Conservation (phyloP, 371 early-diverging fungal species). For the Apophysomyces variabilis region DNA sequence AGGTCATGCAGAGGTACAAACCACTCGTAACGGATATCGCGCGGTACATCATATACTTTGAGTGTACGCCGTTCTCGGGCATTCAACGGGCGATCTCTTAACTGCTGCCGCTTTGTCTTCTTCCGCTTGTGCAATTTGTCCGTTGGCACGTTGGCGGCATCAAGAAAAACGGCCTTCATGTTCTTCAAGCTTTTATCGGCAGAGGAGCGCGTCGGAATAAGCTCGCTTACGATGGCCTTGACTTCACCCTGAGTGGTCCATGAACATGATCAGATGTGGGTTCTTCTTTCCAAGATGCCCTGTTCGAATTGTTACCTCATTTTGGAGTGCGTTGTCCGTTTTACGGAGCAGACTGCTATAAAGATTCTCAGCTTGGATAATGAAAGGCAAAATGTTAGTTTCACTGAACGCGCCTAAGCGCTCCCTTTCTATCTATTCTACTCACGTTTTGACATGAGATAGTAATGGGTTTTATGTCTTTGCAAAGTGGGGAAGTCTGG, state of each 20-base stretch:
- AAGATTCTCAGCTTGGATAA: conserved; percentile 1
- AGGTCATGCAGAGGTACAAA: conserved; percentile 79
- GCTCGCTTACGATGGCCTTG: conserved; percentile 14
- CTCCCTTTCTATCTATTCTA: not conserved
- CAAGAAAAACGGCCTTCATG: conserved; percentile 19
- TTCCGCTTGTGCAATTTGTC: conserved; percentile 15
- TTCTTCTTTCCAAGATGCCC: no score
- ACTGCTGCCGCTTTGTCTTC: conserved; percentile 7
- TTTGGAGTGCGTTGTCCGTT: not conserved
- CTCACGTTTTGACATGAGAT: no score
- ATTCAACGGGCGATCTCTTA: conserved; percentile 53
- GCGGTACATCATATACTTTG: conserved; percentile 70
- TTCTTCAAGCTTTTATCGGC: conserved; percentile 13
- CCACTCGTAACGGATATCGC: conserved; percentile 56
- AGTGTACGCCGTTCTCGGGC: conserved; percentile 64
- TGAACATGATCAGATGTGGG: not conserved
- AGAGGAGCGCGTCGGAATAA: conserved; percentile 5
- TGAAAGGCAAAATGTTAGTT: not conserved
- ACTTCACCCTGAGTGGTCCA: conserved; percentile 1
- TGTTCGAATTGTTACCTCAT: not conserved
- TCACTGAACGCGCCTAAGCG: not conserved
- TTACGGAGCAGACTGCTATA: not conserved
- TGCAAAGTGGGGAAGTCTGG: no score
- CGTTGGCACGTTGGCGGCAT: conserved; percentile 7
- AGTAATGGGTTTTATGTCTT: no score